Conservation (phyloP, 495 filamentous ascomycete genomes). For the Patellaria atrata region DNA sequence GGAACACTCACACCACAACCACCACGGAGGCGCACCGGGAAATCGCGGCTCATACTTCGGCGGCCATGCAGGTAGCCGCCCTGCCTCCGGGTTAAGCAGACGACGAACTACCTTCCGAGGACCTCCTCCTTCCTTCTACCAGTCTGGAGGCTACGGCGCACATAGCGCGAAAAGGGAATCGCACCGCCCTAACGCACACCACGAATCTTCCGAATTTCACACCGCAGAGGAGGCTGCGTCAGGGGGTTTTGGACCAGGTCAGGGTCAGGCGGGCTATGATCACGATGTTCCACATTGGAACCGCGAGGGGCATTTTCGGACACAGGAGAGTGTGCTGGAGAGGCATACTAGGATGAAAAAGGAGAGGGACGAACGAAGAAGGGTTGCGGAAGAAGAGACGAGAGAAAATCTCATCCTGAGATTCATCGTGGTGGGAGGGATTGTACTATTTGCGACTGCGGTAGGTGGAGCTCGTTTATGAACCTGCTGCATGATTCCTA, state of each 20-base stretch:
- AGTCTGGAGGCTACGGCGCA: constrained; percentile 56
- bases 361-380: constrained; percentile 2
- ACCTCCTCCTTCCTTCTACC: constrained; percentile 80
- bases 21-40: constrained; percentile 13
- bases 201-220: background rate
- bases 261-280: constrained; percentile 27
- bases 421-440: background rate
- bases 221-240: constrained; percentile 4
- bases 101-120: constrained; percentile 62
- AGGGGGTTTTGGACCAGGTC: constrained; percentile 27
- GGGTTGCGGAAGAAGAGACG: constrained; percentile 4
- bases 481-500: no score
- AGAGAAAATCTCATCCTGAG: no score
- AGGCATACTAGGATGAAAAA: constrained; percentile 7
- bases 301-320: constrained; percentile 52
- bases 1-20: constrained; percentile 23
- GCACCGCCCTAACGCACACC: background rate
- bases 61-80: constrained; percentile 20
- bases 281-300: constrained; percentile 50
- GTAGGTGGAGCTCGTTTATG: background rate
- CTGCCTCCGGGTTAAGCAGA: constrained; percentile 56
- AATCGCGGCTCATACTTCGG: constrained; percentile 9
- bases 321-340: constrained; percentile 41
- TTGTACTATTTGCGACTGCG: constrained; percentile 15
- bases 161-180: constrained; percentile 33